These are phyloP conservation scores for Elsinoe arachidis DNA, from an alignment of 2,329 filamentous ascomycete genomes.

Conservation along the genomic window DNA sequence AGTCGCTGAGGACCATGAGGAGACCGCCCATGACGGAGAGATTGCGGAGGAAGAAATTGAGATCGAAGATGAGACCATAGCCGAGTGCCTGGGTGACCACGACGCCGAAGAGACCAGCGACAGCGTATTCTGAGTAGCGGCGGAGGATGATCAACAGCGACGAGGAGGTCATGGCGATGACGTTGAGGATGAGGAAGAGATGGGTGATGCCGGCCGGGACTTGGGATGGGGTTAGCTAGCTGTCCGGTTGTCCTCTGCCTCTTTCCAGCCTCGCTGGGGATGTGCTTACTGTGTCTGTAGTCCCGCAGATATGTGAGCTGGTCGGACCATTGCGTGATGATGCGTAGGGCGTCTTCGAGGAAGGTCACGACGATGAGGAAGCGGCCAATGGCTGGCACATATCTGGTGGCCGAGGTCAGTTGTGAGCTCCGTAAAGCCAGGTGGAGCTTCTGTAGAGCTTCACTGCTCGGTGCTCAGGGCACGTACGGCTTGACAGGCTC, in stretches of 20 bases:
- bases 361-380: slow-evolving; percentile 98
- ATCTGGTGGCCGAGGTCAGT: slow-evolving; percentile 46
- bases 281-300: slow-evolving; percentile 76
- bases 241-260: neutral
- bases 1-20: slow-evolving; percentile 96
- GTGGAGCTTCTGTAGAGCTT: slow-evolving; percentile 24
- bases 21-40: slow-evolving; percentile 94
- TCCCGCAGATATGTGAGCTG: slow-evolving; percentile 89
- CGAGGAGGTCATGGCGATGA: slow-evolving; percentile 75
- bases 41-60: slow-evolving; percentile 99
- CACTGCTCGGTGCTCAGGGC: slow-evolving; percentile 13
- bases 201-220: slow-evolving; percentile 85
- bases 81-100: slow-evolving; percentile 90
- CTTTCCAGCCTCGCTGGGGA: slow-evolving; percentile 26
- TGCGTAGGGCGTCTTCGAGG: slow-evolving; percentile 89
- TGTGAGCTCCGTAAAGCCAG: slow-evolving; percentile 11
- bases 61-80: slow-evolving; percentile 95
- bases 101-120: slow-evolving; percentile 79
- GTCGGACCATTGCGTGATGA: slow-evolving; percentile 94
- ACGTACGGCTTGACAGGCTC: slow-evolving; percentile 93
- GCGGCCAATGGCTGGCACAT: slow-evolving; percentile 87
- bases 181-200: slow-evolving; percentile 83
- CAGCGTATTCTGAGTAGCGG: slow-evolving; percentile 88
- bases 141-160: slow-evolving; percentile 82
- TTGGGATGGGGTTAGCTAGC: slow-evolving; percentile 32